Evolutionary conservation across 495 filamentous ascomycete genomes (phyloP).

Genomic region (Cudoniella acicularis): DNA sequence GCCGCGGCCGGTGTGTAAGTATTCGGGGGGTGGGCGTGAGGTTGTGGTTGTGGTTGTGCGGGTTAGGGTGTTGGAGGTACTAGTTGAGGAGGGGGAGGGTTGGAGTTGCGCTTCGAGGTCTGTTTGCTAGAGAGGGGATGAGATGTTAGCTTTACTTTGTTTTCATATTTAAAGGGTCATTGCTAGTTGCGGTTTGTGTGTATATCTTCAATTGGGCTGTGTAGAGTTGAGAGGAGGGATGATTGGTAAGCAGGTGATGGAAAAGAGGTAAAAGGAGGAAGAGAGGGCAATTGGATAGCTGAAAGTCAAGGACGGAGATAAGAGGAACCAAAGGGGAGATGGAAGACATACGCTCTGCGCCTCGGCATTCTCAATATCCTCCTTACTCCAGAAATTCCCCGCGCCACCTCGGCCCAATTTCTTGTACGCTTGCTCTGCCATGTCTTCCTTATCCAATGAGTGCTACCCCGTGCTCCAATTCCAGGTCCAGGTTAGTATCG

Average conservation of each 20-base stretch:
- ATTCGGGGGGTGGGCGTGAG: constrained; percentile 27
- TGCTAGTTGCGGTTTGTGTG: too few species aligned
- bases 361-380: constrained; percentile 45
- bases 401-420: constrained; percentile 54
- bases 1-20: constrained; percentile 53
- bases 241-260: too few species aligned
- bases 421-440: constrained; percentile 18
- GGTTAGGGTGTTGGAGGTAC: neutral
- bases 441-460: neutral
- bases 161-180: too few species aligned
- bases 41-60: constrained; percentile 6
- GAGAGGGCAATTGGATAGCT: too few species aligned
- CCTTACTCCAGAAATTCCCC: constrained; percentile 57
- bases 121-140: constrained; percentile 14
- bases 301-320: too few species aligned
- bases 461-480: neutral
- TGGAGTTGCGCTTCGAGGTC: constrained; percentile 25
- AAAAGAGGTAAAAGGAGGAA: too few species aligned
- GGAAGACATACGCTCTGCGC: constrained; percentile 31
- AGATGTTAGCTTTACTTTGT: too few species aligned
- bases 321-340: constrained; percentile 33
- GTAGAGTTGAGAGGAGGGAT: too few species aligned
- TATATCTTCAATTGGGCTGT: too few species aligned
- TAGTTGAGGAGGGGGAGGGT: neutral
- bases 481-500: neutral